These are phyloP conservation scores for Metarhizium guizhouense DNA, from an alignment of 2,329 filamentous ascomycete species.

Conservation along the genomic window DNA sequence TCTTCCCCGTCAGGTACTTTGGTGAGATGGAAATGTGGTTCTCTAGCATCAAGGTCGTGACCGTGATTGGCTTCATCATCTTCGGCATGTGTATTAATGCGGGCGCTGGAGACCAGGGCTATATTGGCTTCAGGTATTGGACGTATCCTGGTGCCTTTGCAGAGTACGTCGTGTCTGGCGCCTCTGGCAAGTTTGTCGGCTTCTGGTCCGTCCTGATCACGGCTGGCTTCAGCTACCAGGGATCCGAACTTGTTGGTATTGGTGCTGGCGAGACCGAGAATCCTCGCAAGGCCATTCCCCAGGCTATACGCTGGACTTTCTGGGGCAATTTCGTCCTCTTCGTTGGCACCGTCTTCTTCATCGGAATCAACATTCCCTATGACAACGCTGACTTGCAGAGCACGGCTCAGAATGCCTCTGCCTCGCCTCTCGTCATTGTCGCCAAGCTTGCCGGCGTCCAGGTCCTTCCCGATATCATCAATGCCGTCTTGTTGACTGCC, in stretches of 20 bases:
- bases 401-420: slow-evolving; percentile 46
- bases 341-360: slow-evolving; percentile 56
- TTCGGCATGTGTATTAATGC: slow-evolving; percentile 69
- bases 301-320: slow-evolving; percentile 66
- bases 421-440: slow-evolving; percentile 57
- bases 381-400: slow-evolving; percentile 45
- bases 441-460: slow-evolving; percentile 53
- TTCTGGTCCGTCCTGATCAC: slow-evolving; percentile 63
- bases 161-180: slow-evolving; percentile 44
- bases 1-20: slow-evolving; percentile 63
- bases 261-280: slow-evolving; percentile 70
- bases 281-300: slow-evolving; percentile 62
- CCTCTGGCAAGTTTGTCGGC: slow-evolving; percentile 54
- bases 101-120: slow-evolving; percentile 59
- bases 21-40: slow-evolving; percentile 76
- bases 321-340: slow-evolving; percentile 67
- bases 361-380: slow-evolving; percentile 62
- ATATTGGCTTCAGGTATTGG: slow-evolving; percentile 69
- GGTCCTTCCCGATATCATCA: slow-evolving; percentile 61
- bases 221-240: slow-evolving; percentile 63
- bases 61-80: slow-evolving; percentile 66
- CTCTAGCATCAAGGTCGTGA: slow-evolving; percentile 67
- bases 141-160: slow-evolving; percentile 58
- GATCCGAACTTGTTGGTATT: slow-evolving; percentile 67
- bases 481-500: slow-evolving; percentile 67